A percentile compares a stretch with the other conserved stretches of the same genome.
Evolutionary conservation across 306 rosid genomes (phyloP).

Genomic region (Corylus americana): DNA sequence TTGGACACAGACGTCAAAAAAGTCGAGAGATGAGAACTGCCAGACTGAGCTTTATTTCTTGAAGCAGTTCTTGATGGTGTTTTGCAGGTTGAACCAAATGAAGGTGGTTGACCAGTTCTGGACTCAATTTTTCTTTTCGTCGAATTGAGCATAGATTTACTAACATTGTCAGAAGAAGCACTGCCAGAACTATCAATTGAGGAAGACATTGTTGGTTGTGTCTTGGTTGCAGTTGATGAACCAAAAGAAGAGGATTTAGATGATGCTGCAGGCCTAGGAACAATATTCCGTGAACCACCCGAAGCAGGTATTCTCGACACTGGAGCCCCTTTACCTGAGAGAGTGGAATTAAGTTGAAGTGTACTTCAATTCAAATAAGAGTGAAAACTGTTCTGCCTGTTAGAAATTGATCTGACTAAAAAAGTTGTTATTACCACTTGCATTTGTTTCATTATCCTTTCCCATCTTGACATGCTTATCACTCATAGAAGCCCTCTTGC

Average conservation of each 20-base stretch:
- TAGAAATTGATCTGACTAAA: slow-evolving; percentile 25
- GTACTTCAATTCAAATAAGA: slow-evolving; percentile 22
- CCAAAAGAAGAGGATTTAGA: slow-evolving; percentile 47
- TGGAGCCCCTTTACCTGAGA: slow-evolving; percentile 59
- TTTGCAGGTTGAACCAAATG: slow-evolving; percentile 46
- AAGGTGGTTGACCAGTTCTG: slow-evolving; percentile 38
- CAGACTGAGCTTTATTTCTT: slow-evolving; percentile 42
- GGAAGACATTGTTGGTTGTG: slow-evolving; percentile 40
- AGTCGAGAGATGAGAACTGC: slow-evolving; percentile 45
- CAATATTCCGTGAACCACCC: slow-evolving; percentile 40
- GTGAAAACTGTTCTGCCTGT: neutral
- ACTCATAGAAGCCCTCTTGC: slow-evolving; percentile 72
- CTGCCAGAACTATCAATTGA: slow-evolving; percentile 40
- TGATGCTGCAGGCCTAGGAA: slow-evolving; percentile 38
- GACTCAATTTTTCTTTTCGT: slow-evolving; percentile 42
- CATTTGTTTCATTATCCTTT: slow-evolving; percentile 46
- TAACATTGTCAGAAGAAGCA: slow-evolving; percentile 40
- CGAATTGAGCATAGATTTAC: slow-evolving; percentile 49
- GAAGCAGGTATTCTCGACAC: slow-evolving; percentile 43
- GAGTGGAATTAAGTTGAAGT: slow-evolving; percentile 12
- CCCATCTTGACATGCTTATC: slow-evolving; percentile 41
- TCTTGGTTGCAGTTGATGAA: slow-evolving; percentile 44
- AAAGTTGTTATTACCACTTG: slow-evolving; percentile 51
- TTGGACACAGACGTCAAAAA: slow-evolving; percentile 47
- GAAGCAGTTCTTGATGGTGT: slow-evolving; percentile 51